Percentiles rank a stretch among this genome's conserved stretches.
phyloP scores from a whole-genome alignment of 176 grass and related monocot genomes.

The Poa pratensis region DNA sequence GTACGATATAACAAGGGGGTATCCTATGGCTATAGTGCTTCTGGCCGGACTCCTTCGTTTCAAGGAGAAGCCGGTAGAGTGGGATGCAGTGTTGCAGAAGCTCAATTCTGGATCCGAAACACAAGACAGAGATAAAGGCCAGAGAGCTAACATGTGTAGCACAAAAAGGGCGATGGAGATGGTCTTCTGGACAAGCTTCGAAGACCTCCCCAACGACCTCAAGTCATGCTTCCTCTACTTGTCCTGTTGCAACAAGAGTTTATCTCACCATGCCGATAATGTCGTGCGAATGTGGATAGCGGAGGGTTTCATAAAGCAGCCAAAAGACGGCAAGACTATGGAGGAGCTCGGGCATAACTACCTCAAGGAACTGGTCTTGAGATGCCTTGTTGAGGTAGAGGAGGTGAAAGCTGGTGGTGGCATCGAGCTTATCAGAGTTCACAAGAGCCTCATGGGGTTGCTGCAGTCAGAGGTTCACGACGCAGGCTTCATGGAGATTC shows the following conservation, averaged over 20 bases:
- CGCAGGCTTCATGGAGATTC: constrained; percentile 21
- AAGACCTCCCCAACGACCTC: constrained; percentile 16
- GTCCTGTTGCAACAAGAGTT: not conserved
- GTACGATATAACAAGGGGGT: not conserved
- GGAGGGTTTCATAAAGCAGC: constrained; percentile 27
- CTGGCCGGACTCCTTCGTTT: constrained; percentile 3
- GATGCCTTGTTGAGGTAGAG: not conserved
- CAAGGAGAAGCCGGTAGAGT: constrained; percentile 26
- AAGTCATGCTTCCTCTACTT: constrained; percentile 37
- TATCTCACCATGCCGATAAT: fast-evolving
- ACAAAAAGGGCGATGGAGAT: constrained; percentile 7
- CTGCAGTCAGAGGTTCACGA: not conserved
- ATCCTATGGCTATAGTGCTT: constrained; percentile 38
- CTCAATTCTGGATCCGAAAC: not conserved
- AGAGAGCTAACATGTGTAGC: not conserved
- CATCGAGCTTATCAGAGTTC: not conserved
- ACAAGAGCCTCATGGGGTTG: not conserved
- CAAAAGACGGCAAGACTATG: not conserved
- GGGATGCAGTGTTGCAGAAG: constrained; percentile 21
- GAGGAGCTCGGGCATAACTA: too few relatives aligned
- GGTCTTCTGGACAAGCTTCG: constrained; percentile 21
- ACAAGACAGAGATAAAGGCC: not conserved
- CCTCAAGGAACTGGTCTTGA: too few relatives aligned
- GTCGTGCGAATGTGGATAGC: constrained; percentile 15
- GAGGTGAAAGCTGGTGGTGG: not conserved